Evolutionary conservation across 768 basidiomycete species (phyloP), one percentile per base, ranked within the genome.

Genomic region (Russula ochroleuca): DNA sequence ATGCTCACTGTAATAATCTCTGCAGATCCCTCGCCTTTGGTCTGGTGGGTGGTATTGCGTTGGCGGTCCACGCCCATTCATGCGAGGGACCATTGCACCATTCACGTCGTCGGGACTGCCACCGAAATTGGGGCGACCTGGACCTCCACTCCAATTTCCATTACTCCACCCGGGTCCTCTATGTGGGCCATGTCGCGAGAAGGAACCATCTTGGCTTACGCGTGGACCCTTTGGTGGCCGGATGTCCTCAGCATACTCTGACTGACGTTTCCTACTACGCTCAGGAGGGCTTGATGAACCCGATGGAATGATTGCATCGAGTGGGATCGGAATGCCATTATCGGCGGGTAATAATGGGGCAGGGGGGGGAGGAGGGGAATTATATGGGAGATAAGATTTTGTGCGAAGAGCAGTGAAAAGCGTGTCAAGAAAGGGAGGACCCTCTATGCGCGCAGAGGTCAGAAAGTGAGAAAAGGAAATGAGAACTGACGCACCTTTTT

Each of bases 1-100:
- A 81, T 33, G 21, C 94, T 71, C 71, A 95, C 95, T 92, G 74
- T 95, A 86, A 73, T 96, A 98, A 75, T 98, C 94, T 64, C 89
- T 83, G 77, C 94, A 98, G 65, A 88, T 83, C 14, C 90, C 90
- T 67, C 85, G 81, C 65, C 83, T 83, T 72, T 85, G 86, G 67
- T 87, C 88, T 70, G 85, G 87, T 35, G 86, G 87, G 59, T 82
- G 83, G 70, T 91, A 90, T 7, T 79, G 78, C 68, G 31, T 5
- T 25, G 56, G 15, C 9, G 66, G 66, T 33, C 55, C 61, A n/a
- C 65, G 59, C 1, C 68, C 66, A 60, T 67, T 70, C 60, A 66
- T 68, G 23, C 64, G 64, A 33, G 53, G 59, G n/a, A 68, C 70
- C 66, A 70, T 65, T 9, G 70, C 69, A 47, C 66, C 68, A 50